phyloP scores from a whole-genome alignment of 495 filamentous ascomycete species.

The Aspergillus conjunctus region DNA sequence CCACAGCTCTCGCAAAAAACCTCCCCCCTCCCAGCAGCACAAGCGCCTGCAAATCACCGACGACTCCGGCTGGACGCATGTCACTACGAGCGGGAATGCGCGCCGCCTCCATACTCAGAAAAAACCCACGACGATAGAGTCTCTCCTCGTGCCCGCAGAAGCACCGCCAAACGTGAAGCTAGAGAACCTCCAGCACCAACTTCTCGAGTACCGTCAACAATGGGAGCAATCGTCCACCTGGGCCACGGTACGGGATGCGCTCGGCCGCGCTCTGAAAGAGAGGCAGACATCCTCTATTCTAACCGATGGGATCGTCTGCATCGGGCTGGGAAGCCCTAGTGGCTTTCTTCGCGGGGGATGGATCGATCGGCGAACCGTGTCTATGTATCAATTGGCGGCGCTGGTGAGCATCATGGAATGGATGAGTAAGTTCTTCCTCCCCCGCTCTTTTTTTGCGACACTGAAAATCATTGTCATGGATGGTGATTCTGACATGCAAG shows the following conservation, averaged over 20 bases:
- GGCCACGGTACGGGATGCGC: slow-evolving; percentile 18
- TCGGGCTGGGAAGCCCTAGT: slow-evolving; percentile 59
- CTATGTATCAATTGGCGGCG: slow-evolving; percentile 63
- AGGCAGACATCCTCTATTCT: neutral
- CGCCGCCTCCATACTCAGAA: slow-evolving; percentile 21
- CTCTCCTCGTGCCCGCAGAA: slow-evolving; percentile 32
- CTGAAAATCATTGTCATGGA: neutral
- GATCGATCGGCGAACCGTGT: slow-evolving; percentile 48
- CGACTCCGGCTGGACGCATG: slow-evolving; percentile 59
- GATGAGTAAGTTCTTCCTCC: slow-evolving; percentile 20
- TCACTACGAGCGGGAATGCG: slow-evolving; percentile 39
- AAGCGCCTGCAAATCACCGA: slow-evolving; percentile 53
- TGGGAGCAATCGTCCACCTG: slow-evolving; percentile 39
- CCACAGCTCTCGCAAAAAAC: slow-evolving; percentile 45
- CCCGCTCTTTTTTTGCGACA: slow-evolving; percentile 5
- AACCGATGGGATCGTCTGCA: slow-evolving; percentile 42
- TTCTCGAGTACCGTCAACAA: slow-evolving; percentile 25
- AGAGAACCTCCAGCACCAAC: slow-evolving; percentile 41
- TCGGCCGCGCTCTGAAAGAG: slow-evolving; percentile 3
- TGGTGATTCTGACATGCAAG: neutral
- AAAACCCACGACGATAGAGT: neutral
- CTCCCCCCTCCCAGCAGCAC: slow-evolving; percentile 24
- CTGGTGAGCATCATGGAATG: slow-evolving; percentile 53
- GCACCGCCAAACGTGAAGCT: slow-evolving; percentile 40
- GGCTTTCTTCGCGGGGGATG: slow-evolving; percentile 48